Base-by-base conservation (phyloP, 257 asterid genomes). In the Galeopsis tetrahit region DNA sequence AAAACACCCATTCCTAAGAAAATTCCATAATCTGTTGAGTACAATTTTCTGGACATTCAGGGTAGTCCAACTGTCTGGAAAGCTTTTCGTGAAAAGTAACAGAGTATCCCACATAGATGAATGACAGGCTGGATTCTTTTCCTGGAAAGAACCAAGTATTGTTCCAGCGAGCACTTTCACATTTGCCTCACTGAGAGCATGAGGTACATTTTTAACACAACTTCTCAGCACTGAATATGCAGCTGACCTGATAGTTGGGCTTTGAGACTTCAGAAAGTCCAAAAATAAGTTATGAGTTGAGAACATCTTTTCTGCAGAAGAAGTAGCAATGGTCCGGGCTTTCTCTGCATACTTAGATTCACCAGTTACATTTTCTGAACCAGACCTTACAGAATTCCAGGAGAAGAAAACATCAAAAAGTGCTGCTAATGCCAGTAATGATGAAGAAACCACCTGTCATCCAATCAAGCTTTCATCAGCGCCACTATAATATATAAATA, bases 1-100 rank as follows among this genome's bases (percentile, higher is more conserved):
- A 87, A 85, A 92, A 80, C 99, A 95, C 36, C 99, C 99, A 81
- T 85, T 87, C 75, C 79, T 92, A 39, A 95, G 95, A 84, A 95
- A 95, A 78, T 80, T 81, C 85, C 89, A 95, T 72, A 95, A 78
- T 34, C 89, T 86, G 80, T 78, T 83, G 36, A 92, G 58, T 73
- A 92, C 71, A 55, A 82, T 83, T 90, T 90, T 91, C 48, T 90
- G 96, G 74, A 88, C 85, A 84, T 90, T 95, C 77, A 90, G 74
- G 51, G 71, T 62, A 61, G 69, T 77, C 99, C 99, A 95, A 77
- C 96, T 80, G 70, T 87, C 86, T 2, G 99, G 97, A 85, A 84
- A 92, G 53, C 71, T 86, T 78, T 79, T 83, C 34, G 82, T 77
- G 72, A 88, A 92, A 55, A 87, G 82, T 49, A 95, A 75, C 69